phyloP scores from a whole-genome alignment of 2,329 filamentous ascomycete species.

The Sphaerostilbella broomeana region DNA sequence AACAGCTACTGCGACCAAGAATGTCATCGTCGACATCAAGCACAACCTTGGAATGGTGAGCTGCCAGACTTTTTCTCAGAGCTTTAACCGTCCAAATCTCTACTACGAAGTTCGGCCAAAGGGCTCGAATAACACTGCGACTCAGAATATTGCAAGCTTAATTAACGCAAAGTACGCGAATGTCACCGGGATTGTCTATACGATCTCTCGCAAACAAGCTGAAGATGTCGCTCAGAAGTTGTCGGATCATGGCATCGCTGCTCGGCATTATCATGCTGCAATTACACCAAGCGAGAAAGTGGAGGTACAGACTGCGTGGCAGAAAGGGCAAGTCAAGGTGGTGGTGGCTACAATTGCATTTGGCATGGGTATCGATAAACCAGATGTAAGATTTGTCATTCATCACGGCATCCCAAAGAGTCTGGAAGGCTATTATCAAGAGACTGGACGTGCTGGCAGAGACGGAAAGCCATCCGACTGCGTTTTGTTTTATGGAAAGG shows the following conservation, averaged over 20 bases:
- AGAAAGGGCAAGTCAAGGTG: conserved; percentile 70
- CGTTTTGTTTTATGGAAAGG: conserved; percentile 81
- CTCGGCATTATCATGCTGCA: conserved; percentile 79
- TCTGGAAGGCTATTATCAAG: conserved; percentile 95
- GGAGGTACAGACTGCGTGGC: conserved; percentile 73
- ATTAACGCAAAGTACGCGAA: conserved; percentile 65
- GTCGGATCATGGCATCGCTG: conserved; percentile 57
- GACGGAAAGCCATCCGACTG: conserved; percentile 84
- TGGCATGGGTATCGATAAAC: conserved; percentile 99
- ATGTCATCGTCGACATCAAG: conserved; percentile 86
- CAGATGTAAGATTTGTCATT: conserved; percentile 92
- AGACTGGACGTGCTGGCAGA: conserved; percentile 89
- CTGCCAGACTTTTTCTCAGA: conserved; percentile 79
- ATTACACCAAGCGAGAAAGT: conserved; percentile 63
- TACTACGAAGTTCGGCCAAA: conserved; percentile 80
- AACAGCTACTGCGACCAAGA: conserved; percentile 89
- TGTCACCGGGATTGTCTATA: conserved; percentile 89
- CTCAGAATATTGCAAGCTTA: conserved; percentile 49
- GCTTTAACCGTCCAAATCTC: conserved; percentile 94
- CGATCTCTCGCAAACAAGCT: conserved; percentile 75
- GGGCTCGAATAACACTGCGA: conserved; percentile 44
- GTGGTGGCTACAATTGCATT: conserved; percentile 98
- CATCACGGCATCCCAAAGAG: conserved; percentile 92
- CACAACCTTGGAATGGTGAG: conserved; percentile 78
- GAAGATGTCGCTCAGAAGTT: conserved; percentile 73